Evolutionary conservation across 164 flowering plant species (phyloP).

Genomic region (Hamamelis virginiana): DNA sequence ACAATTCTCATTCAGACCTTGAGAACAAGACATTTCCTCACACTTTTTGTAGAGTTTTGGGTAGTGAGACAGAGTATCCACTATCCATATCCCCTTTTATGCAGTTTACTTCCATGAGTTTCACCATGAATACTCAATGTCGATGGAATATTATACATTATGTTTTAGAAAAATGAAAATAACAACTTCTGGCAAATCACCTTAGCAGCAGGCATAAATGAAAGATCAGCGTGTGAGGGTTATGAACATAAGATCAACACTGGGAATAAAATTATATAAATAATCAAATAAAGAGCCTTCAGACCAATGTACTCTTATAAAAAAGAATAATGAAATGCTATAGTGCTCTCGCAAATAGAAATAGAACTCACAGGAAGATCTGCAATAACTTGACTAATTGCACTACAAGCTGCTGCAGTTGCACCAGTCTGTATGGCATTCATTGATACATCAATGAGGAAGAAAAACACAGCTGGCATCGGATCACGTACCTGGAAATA

Average conservation of each 20-base stretch:
- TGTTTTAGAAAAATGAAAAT: no score
- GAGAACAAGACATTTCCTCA: no score
- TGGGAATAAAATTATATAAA: neutral
- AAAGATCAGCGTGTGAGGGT: neutral
- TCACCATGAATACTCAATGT: no score
- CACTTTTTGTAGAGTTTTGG: no score
- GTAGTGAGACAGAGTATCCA: no score
- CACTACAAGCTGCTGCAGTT: constrained; percentile 99
- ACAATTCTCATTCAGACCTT: no score
- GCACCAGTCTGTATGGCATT: constrained; percentile 97
- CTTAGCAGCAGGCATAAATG: no score
- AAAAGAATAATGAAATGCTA: neutral
- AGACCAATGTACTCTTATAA: neutral
- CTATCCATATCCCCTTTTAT: no score
- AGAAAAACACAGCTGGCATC: constrained; percentile 97
- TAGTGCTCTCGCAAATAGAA: neutral
- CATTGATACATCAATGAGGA: constrained; percentile 96
- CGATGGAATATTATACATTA: no score
- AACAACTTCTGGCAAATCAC: no score
- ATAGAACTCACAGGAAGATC: constrained; percentile 89
- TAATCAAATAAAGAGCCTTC: neutral
- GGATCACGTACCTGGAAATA: constrained; percentile 90
- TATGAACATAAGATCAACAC: neutral
- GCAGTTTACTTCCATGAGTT: no score
- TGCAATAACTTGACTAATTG: constrained; percentile 81